Evolutionary conservation across 129 eudicot species (phyloP).

Genomic region (Ambrosia trifida): DNA sequence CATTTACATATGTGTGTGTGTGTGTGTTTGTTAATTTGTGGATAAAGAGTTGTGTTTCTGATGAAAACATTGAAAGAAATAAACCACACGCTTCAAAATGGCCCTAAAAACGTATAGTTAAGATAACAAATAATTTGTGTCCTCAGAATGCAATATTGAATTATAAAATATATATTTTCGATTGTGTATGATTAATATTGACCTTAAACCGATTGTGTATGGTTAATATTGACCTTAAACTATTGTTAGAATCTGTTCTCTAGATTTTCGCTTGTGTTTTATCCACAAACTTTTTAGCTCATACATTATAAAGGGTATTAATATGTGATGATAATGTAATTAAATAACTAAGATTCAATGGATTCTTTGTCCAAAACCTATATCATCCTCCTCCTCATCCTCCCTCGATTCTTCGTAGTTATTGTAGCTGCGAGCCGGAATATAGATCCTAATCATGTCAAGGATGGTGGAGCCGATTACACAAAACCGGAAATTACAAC

Average conservation of each 20-base stretch:
- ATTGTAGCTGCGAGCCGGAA: constrained; percentile 14
- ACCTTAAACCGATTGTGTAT: constrained; percentile 13
- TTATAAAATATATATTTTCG: neutral
- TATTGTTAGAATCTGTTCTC: constrained; percentile 25
- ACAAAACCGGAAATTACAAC: constrained; percentile 32
- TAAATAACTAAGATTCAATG: constrained; percentile 28
- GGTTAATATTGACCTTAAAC: constrained; percentile 16
- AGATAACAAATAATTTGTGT: neutral
- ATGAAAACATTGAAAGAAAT: neutral
- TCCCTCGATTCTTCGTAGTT: constrained; percentile 13
- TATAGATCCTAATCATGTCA: neutral
- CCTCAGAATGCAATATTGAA: constrained; percentile 9
- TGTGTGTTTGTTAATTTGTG: too few species aligned
- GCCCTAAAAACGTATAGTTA: neutral
- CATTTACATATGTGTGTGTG: too few species aligned
- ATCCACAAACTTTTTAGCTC: constrained; percentile 23
- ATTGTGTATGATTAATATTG: constrained; percentile 2
- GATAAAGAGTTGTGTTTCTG: neutral
- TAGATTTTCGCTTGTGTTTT: neutral
- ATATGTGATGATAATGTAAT: neutral
- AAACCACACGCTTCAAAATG: neutral
- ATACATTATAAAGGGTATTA: constrained; percentile 25
- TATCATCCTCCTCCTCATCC: constrained; percentile 15
- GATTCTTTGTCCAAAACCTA: constrained; percentile 26
- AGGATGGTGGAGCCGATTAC: constrained; percentile 19